Evolutionary conservation across 108 stramenopile genomes (phyloP).

Genomic region (Nitzschia inconspicua): DNA sequence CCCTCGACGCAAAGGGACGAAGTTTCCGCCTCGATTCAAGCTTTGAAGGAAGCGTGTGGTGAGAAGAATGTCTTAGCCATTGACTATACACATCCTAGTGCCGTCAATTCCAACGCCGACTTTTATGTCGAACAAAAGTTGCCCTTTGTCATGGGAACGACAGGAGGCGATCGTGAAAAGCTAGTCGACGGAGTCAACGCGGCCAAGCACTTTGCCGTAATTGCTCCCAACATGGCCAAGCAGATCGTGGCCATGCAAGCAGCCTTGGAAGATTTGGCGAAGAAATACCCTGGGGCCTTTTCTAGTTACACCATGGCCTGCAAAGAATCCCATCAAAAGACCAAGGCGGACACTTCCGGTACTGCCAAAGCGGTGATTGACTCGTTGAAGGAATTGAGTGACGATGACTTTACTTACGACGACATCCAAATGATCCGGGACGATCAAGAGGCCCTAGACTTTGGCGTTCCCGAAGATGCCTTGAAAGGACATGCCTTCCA

Average conservation of each 20-base stretch:
- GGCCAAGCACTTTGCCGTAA: conserved; percentile 83
- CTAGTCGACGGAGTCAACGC: conserved; percentile 71
- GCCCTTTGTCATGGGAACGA: conserved; percentile 96
- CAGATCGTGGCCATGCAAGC: conserved; percentile 99
- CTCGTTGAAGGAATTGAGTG: conserved; percentile 51
- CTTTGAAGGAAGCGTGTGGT: conserved; percentile 50
- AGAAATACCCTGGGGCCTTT: conserved; percentile 91
- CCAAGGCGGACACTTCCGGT: conserved; percentile 97
- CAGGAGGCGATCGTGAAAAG: conserved; percentile 89
- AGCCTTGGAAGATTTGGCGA: conserved; percentile 87
- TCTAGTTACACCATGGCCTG: conserved; percentile 90
- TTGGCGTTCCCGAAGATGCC: conserved; percentile 91
- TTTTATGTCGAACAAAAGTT: conserved; percentile 81
- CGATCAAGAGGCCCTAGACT: conserved; percentile 77
- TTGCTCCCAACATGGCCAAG: conserved; percentile 99
- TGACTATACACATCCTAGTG: conserved; percentile 97
- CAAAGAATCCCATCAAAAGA: conserved; percentile 94
- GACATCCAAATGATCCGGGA: conserved; percentile 91
- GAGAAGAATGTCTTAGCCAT: conserved; percentile 80
- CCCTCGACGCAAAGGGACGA: conserved; percentile 66
- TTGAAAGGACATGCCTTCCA: conserved; percentile 97
- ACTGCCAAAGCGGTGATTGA: conserved; percentile 96
- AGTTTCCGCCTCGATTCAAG: conserved; percentile 46
- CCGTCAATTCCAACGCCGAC: conserved; percentile 91
- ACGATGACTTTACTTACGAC: conserved; percentile 72